These are phyloP conservation scores for Hawksworthiomyces lignivorus DNA, from an alignment of 2,329 filamentous ascomycete genomes.

Conservation along the genomic window DNA sequence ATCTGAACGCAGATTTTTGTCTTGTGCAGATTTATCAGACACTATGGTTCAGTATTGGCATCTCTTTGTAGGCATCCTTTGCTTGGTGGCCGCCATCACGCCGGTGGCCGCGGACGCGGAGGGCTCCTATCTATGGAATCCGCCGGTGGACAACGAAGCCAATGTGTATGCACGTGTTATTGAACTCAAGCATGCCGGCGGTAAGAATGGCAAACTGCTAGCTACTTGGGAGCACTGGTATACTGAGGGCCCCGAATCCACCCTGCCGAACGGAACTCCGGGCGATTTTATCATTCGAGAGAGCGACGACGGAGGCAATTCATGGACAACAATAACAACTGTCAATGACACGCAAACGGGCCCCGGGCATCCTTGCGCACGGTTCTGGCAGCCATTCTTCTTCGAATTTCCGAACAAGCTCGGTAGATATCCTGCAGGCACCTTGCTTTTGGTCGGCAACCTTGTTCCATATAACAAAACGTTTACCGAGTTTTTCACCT, in stretches of 20 bases:
- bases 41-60: too few relatives aligned
- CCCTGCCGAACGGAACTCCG: neutral
- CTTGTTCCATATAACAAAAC: neutral
- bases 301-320: neutral
- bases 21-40: too few relatives aligned
- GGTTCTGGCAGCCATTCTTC: conserved; percentile 2
- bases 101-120: neutral
- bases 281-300: neutral
- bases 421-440: neutral
- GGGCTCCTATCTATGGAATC: conserved; percentile 1
- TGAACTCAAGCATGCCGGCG: neutral
- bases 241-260: neutral
- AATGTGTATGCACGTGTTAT: conserved; percentile 3
- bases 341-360: neutral
- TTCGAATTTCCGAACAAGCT: neutral
- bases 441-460: neutral
- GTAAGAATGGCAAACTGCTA: neutral
- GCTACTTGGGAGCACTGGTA: conserved; percentile 5
- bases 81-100: too few relatives aligned
- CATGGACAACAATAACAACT: neutral
- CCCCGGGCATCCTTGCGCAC: neutral
- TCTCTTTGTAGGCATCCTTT: too few relatives aligned
- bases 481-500: neutral
- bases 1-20: too few relatives aligned
- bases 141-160: conserved; percentile 4